Percentiles rank a stretch among this genome's conserved stretches.
Conservation (phyloP, 495 filamentous ascomycete genomes). For the Hypoxylon lienhwacheense region DNA sequence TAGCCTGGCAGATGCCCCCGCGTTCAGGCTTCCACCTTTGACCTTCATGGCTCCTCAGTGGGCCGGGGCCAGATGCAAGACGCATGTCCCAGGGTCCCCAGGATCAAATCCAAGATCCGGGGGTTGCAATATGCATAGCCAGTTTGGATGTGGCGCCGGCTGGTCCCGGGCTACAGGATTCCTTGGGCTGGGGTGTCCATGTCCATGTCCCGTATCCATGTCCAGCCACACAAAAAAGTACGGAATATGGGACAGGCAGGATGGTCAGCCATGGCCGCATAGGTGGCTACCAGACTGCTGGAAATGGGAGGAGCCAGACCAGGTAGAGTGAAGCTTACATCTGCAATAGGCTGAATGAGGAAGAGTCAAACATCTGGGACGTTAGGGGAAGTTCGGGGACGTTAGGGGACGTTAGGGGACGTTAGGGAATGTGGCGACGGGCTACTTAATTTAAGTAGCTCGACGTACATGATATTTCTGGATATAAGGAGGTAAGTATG, state of each 20-base stretch:
- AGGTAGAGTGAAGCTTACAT: constrained; percentile 30
- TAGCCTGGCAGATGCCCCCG: constrained; percentile 34
- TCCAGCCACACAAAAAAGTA: constrained; percentile 24
- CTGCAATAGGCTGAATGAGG: constrained; percentile 33
- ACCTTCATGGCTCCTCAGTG: constrained; percentile 32
- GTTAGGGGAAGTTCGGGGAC: constrained; percentile 18
- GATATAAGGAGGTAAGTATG: too few species aligned
- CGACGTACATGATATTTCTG: too few species aligned
- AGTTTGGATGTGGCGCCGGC: constrained; percentile 28
- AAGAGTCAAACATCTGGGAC: constrained; percentile 22
- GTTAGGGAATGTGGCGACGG: constrained; percentile 12
- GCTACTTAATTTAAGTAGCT: constrained; percentile 7
- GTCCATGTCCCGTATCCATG: too few species aligned
- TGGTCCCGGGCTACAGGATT: constrained; percentile 34
- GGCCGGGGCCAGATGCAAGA: constrained; percentile 34
- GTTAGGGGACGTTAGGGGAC: constrained; percentile 16
- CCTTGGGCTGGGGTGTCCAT: constrained; percentile 10
- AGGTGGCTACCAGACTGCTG: constrained; percentile 31
- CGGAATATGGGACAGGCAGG: constrained; percentile 5
- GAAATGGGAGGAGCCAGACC: constrained; percentile 20
- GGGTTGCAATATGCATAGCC: constrained; percentile 34
- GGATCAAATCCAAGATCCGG: constrained; percentile 30
- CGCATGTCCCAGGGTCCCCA: constrained; percentile 32
- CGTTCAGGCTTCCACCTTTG: constrained; percentile 15
- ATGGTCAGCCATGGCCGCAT: constrained; percentile 26